Percentiles rank a stretch among this genome's conserved stretches.
Conservation (phyloP, 129 eudicot genomes). For the Chrysanthemum makinoi region DNA sequence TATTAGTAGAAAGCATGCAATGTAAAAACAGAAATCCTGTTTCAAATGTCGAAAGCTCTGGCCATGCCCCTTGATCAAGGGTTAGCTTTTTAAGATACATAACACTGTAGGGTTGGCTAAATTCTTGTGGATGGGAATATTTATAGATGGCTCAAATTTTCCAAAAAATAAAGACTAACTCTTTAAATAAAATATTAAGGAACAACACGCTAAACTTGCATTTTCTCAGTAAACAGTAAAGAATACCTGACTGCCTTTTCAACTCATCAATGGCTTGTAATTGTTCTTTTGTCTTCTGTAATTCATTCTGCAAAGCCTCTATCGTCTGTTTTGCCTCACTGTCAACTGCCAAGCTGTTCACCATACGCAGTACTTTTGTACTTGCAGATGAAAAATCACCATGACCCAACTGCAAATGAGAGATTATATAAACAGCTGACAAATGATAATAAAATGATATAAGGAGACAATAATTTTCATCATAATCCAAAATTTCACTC, state of each 20-base stretch:
- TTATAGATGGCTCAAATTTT: background rate
- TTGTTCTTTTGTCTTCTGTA: constrained; percentile 76
- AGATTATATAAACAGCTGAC: constrained; percentile 13
- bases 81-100: background rate
- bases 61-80: background rate
- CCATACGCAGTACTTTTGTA: constrained; percentile 95
- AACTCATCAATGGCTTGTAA: constrained; percentile 86
- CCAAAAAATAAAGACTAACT: background rate
- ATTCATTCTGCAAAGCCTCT: constrained; percentile 82
- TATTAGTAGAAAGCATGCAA: background rate
- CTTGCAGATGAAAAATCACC: constrained; percentile 93
- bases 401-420: constrained; percentile 78
- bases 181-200: background rate
- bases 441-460: background rate
- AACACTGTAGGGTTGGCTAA: background rate
- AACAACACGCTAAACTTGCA: background rate
- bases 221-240: constrained; percentile 7
- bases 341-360: constrained; percentile 89
- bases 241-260: constrained; percentile 78
- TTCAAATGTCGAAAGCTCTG: background rate
- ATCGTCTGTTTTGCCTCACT: constrained; percentile 95
- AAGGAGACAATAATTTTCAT: background rate
- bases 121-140: background rate
- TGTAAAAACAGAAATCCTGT: background rate
- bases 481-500: background rate